Conservation (phyloP, 2,329 filamentous ascomycete species). For the Elsinoe ampelina region DNA sequence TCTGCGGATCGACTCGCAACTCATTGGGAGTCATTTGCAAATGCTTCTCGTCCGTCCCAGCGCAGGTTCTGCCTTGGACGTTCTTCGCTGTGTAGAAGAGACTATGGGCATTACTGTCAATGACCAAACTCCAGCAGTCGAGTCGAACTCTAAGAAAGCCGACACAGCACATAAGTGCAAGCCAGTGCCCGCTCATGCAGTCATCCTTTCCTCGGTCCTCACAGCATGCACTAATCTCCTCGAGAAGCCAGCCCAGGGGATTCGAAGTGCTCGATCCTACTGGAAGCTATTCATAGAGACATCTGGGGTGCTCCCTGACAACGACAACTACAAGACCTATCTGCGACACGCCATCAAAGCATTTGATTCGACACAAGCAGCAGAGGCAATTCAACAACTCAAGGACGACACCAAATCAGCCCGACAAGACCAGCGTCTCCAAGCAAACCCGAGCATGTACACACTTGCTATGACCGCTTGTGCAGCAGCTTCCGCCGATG, state of each 20-base stretch:
- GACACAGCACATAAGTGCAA: not conserved
- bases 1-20: slow-evolving; percentile 63
- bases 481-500: slow-evolving; percentile 39
- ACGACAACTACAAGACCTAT: slow-evolving; percentile 58
- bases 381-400: slow-evolving; percentile 44
- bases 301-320: slow-evolving; percentile 59
- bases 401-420: slow-evolving; percentile 22
- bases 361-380: slow-evolving; percentile 54
- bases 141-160: not conserved
- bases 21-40: slow-evolving; percentile 74
- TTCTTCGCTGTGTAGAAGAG: slow-evolving; percentile 69
- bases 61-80: slow-evolving; percentile 56
- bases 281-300: slow-evolving; percentile 63
- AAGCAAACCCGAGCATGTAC: slow-evolving; percentile 47
- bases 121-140: slow-evolving; percentile 14
- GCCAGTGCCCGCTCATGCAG: slow-evolving; percentile 17
- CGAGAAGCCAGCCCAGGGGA: slow-evolving; percentile 48
- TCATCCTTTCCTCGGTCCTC: slow-evolving; percentile 59
- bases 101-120: slow-evolving; percentile 61
- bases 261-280: slow-evolving; percentile 52
- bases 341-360: slow-evolving; percentile 57
- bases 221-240: slow-evolving; percentile 52
- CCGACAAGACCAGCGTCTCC: slow-evolving; percentile 22
- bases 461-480: slow-evolving; percentile 64
- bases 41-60: slow-evolving; percentile 58